Evolutionary conservation across 106 monocot genomes (phyloP).

Genomic region (Allium fistulosum): DNA sequence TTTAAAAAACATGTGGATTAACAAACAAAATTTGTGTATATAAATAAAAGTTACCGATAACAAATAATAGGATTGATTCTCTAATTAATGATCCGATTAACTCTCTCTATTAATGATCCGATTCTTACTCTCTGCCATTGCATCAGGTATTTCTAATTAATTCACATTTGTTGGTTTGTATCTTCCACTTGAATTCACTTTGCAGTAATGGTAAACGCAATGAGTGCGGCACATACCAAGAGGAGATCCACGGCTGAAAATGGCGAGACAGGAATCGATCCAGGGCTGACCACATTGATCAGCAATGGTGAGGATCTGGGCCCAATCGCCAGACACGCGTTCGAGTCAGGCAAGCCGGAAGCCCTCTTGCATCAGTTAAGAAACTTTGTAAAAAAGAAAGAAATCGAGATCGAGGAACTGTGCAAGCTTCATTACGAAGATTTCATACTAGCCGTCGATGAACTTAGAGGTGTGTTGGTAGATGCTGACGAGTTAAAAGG

Average conservation of each 20-base stretch:
- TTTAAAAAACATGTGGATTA: too few species aligned
- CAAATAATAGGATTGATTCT: too few species aligned
- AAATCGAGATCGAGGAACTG: slow-evolving; percentile 64
- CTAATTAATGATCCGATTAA: too few species aligned
- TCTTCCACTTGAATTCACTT: too few species aligned
- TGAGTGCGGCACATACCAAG: slow-evolving; percentile 26
- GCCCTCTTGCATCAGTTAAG: slow-evolving; percentile 47
- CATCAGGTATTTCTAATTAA: too few species aligned
- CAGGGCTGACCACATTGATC: slow-evolving; percentile 26
- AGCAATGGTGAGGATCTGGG: slow-evolving; percentile 53
- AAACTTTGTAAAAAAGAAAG: slow-evolving; percentile 53
- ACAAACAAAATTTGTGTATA: too few species aligned
- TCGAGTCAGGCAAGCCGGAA: slow-evolving; percentile 53
- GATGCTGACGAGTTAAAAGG: slow-evolving; percentile 63
- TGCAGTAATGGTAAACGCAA: neutral
- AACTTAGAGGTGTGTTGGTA: slow-evolving; percentile 62
- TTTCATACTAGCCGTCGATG: slow-evolving; percentile 64
- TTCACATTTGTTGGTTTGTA: too few species aligned
- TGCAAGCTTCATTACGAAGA: slow-evolving; percentile 69
- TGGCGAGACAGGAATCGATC: slow-evolving; percentile 31
- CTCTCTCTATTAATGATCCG: too few species aligned
- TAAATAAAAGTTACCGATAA: too few species aligned
- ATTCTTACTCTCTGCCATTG: too few species aligned
- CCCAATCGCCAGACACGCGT: slow-evolving; percentile 41
- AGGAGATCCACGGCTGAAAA: slow-evolving; percentile 21